Evolutionary conservation across 306 rosid genomes (phyloP), one percentile per base, ranked within the genome.

Genomic region (Canavalia ensiformis): DNA sequence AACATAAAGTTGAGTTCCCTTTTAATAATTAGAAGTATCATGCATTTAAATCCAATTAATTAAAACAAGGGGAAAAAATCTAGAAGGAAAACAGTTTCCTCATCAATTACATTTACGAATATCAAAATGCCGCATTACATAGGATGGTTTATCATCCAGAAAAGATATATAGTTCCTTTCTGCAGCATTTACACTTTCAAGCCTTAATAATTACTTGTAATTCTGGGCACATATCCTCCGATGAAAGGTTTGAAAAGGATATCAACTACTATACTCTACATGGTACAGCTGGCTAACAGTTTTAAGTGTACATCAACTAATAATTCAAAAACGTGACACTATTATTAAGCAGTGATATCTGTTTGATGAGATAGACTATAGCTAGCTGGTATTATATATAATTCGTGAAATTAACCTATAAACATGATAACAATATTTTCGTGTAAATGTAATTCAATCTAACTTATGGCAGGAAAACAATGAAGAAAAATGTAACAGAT

Each of bases 321-420:
- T 56, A 28, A 74, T 74, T 56, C 78, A 74, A 56, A 74, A 63
- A 70, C 60, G 34, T 39, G 66, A 42, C 28, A 55, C 78, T 39
- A 74, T 71, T 71, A 31, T 34, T 35, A 71, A 50, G 62, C 76
- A 72, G 50, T 56, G 46, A 72, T 18, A 18, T 57, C 56, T 41
- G 12, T 56, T 74, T 57, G 68, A 42, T 74, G 77, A 74, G 68
- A 39, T 28, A 74, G 55, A 74, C 68, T 74, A 67, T 67, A 67
- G 54, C n/a, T 25, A 28, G 72, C 34, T 57, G 55, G 68, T 57
- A 33, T 42, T 30, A 47, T 58, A 41, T 28, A 57, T 42, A 56
- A 58, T 56, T 74, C 44, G 0, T 64, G 70, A 45, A 75, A 18
- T 18, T 18, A 18, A 59, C 9, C 70, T 46, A 30, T 25, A 35